Conservation (phyloP, 2,329 filamentous ascomycete genomes). For the Shiraia sp. region DNA sequence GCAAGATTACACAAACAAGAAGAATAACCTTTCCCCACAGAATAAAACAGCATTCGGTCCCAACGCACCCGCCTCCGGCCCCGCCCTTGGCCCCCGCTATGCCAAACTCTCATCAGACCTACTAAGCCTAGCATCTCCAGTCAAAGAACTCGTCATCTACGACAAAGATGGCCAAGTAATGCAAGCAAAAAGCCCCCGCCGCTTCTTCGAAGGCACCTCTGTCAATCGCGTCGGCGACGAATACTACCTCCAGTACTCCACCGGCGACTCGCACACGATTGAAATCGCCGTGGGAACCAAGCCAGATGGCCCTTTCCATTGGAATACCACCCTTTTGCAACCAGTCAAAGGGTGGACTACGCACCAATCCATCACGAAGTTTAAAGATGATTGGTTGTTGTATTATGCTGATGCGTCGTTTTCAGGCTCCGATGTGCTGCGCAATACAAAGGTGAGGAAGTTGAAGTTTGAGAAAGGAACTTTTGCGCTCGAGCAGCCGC, state of each 20-base stretch:
- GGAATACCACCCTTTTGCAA: slow-evolving; percentile 70
- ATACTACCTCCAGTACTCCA: slow-evolving; percentile 78
- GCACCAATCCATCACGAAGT: slow-evolving; percentile 76
- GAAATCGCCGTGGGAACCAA: slow-evolving; percentile 67
- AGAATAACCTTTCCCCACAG: slow-evolving; percentile 11
- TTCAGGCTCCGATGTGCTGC: slow-evolving; percentile 42
- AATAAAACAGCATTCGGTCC: slow-evolving; percentile 9
- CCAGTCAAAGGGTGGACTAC: slow-evolving; percentile 79
- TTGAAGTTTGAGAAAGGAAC: slow-evolving; percentile 4
- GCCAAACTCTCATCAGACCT: slow-evolving; percentile 67
- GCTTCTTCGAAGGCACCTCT: slow-evolving; percentile 81
- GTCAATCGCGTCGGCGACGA: slow-evolving; percentile 69
- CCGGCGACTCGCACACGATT: slow-evolving; percentile 74
- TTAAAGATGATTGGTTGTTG: slow-evolving; percentile 68
- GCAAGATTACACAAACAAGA: background rate
- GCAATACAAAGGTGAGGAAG: slow-evolving; percentile 11
- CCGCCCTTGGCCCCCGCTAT: slow-evolving; percentile 67
- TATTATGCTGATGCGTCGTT: slow-evolving; percentile 76
- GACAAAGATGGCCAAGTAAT: slow-evolving; percentile 63
- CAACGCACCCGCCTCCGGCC: slow-evolving; percentile 29
- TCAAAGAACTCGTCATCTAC: slow-evolving; percentile 65
- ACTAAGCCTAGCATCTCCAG: slow-evolving; percentile 59
- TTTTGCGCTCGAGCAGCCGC: slow-evolving; percentile 7
- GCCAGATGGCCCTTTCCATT: slow-evolving; percentile 72
- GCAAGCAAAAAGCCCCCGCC: slow-evolving; percentile 67